Evolutionary conservation across 495 filamentous ascomycete species (phyloP), one percentile per base, ranked within the genome.

Genomic region (Neurospora sp.): DNA sequence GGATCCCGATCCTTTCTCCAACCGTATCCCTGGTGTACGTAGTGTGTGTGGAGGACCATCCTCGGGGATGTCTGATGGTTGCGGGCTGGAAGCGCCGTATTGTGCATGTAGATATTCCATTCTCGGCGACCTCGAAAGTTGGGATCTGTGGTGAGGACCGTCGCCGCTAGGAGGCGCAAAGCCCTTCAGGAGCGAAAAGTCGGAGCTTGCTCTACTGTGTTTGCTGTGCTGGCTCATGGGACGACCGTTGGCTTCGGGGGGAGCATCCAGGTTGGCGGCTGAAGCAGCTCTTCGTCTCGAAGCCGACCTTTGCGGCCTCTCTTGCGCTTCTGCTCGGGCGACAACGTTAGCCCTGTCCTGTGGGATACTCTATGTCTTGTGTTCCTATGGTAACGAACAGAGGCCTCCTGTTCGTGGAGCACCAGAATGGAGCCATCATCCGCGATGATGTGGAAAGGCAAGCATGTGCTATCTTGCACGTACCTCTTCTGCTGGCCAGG

Each of bases 191-290:
- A 87, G 78, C n/a, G 87, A 87, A 71, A 88, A 85, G 75, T 91
- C 89, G 69, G 89, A 91, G 76, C 89, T 91, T 40, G 89, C 88
- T 42, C 89, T 88, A 78, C 87, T 90, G 78, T 91, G 87, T 74
- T 80, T 82, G 70, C 84, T 87, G 76, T 85, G 80, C 74, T 87
- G 83, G 71, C 86, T 88, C 48, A 86, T 76, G 16, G 87, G 86
- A 41, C 86, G 82, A 16, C 82, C 78, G 70, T 81, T 82, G 42
- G 76, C 70, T 35, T 88, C 86, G 39, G 79, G 72, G 45, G 83
- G 84, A 4, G 83, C 79, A 75, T 89, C 86, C 35, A 89, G 83
- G 74, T 87, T 84, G 20, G 85, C 82, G 18, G 84, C 82, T 40
- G 87, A 88, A 69, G 85, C 85, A 22, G 86, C 86, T 69, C 87